Percentiles rank a stretch among this genome's conserved stretches.
Conservation (phyloP, 2,329 filamentous ascomycete genomes). For the Plenodomus tracheiphilus region DNA sequence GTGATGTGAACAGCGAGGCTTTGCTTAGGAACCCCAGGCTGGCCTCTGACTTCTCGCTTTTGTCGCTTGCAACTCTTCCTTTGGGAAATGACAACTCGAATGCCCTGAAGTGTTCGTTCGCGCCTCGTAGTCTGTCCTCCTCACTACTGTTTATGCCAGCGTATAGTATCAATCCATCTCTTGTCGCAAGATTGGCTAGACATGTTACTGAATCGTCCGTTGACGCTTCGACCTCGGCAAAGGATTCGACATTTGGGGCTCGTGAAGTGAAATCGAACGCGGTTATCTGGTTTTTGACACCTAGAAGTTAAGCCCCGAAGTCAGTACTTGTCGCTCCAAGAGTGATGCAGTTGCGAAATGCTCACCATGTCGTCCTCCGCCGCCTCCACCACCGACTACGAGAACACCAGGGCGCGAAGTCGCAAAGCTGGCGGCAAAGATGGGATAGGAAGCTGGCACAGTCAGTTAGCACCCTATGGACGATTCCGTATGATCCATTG, state of each 20-base stretch:
- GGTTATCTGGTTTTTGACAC: slow-evolving; percentile 84
- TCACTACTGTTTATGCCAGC: slow-evolving; percentile 79
- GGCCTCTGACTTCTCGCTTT: slow-evolving; percentile 32
- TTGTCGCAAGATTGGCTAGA: slow-evolving; percentile 67
- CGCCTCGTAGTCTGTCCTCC: slow-evolving; percentile 70
- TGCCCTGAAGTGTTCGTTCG: slow-evolving; percentile 81
- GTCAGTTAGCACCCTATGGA: slow-evolving; percentile 1
- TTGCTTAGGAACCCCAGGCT: slow-evolving; percentile 55
- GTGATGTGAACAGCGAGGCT: slow-evolving; percentile 54
- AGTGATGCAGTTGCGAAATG: slow-evolving; percentile 1
- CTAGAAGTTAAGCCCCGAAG: slow-evolving; percentile 56
- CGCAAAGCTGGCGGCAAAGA: slow-evolving; percentile 88
- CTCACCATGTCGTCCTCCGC: slow-evolving; percentile 58
- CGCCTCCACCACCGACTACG: slow-evolving; percentile 85
- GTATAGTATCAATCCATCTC: slow-evolving; percentile 60
- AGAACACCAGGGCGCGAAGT: slow-evolving; percentile 70
- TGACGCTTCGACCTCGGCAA: slow-evolving; percentile 75
- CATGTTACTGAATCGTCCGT: slow-evolving; percentile 90
- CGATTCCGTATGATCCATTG: neutral
- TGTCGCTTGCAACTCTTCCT: slow-evolving; percentile 43
- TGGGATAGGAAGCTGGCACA: slow-evolving; percentile 62
- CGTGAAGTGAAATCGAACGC: slow-evolving; percentile 69
- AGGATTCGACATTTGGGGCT: slow-evolving; percentile 61
- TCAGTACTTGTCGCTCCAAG: slow-evolving; percentile 1
- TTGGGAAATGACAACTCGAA: slow-evolving; percentile 66